Conservation (phyloP, 495 filamentous ascomycete genomes). For the Saxispiralis lemnorum region DNA sequence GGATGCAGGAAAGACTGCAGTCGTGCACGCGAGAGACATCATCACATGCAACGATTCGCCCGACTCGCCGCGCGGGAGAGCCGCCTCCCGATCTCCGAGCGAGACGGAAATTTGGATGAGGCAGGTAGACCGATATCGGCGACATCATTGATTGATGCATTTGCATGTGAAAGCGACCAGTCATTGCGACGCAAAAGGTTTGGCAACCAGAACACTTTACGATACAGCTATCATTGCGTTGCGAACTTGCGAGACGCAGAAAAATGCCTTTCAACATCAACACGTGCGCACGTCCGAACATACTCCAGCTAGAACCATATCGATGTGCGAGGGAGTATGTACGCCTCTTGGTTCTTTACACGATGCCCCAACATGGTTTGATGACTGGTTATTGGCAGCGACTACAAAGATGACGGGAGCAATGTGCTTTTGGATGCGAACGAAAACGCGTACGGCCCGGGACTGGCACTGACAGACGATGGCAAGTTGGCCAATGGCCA, state of each 20-base stretch:
- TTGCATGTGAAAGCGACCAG: too few relatives aligned
- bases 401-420: slow-evolving; percentile 97
- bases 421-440: slow-evolving; percentile 96
- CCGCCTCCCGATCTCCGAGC: too few relatives aligned
- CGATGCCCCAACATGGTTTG: neutral
- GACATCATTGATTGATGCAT: too few relatives aligned
- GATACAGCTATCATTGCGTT: too few relatives aligned
- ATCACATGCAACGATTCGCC: too few relatives aligned
- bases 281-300: slow-evolving; percentile 26
- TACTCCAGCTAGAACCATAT: slow-evolving; percentile 26
- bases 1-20: too few relatives aligned
- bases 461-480: slow-evolving; percentile 33
- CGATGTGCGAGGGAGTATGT: slow-evolving; percentile 27
- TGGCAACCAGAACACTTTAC: slow-evolving; percentile 17
- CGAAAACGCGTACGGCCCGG: slow-evolving; percentile 87
- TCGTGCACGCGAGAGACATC: too few relatives aligned
- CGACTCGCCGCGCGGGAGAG: too few relatives aligned
- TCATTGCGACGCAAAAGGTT: slow-evolving; percentile 6
- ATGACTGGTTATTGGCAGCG: slow-evolving; percentile 38
- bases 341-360: neutral
- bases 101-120: too few relatives aligned
- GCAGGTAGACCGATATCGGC: too few relatives aligned
- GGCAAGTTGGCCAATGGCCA: slow-evolving; percentile 29
- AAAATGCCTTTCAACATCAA: slow-evolving; percentile 18
- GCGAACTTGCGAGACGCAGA: too few relatives aligned